These are phyloP conservation scores for Alternaria angustiovoidea DNA, from an alignment of 2,329 filamentous ascomycete species.

Conservation along the genomic window DNA sequence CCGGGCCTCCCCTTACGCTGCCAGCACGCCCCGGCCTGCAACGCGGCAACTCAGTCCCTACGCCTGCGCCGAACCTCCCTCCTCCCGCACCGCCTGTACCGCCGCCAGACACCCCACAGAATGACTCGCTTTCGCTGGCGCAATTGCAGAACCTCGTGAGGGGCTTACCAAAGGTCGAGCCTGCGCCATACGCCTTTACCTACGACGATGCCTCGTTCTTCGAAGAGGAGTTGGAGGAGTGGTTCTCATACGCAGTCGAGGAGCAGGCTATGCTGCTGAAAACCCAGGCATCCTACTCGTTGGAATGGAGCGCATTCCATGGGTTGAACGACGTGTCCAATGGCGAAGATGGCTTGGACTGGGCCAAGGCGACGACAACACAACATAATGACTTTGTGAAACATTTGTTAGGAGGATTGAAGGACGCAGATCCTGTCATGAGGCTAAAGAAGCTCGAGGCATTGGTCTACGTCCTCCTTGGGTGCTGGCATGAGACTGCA, in stretches of 20 bases:
- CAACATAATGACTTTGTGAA: constrained; percentile 66
- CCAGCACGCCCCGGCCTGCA: constrained; percentile 50
- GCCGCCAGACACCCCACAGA: constrained; percentile 42
- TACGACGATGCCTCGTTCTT: constrained; percentile 65
- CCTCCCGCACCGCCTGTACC: constrained; percentile 51
- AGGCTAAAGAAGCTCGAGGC: constrained; percentile 53
- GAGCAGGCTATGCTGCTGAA: constrained; percentile 82
- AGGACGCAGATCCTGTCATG: constrained; percentile 35
- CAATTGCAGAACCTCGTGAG: constrained; percentile 57
- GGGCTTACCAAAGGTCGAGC: constrained; percentile 54
- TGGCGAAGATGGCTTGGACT: constrained; percentile 61
- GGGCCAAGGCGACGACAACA: constrained; percentile 71
- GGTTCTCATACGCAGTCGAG: constrained; percentile 91
- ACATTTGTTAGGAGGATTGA: constrained; percentile 47
- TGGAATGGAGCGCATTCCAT: constrained; percentile 66
- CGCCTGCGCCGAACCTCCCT: constrained; percentile 53
- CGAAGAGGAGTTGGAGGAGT: constrained; percentile 92
- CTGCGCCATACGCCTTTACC: constrained; percentile 77
- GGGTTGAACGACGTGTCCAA: constrained; percentile 51
- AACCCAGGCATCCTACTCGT: constrained; percentile 78
- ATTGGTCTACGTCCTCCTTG: constrained; percentile 57
- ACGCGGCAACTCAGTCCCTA: constrained; percentile 52
- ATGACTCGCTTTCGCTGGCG: constrained; percentile 57
- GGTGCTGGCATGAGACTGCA: constrained; percentile 61
- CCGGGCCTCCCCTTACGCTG: constrained; percentile 34